Conservation (phyloP, 2,329 filamentous ascomycete genomes). For the Ophiostoma sp. region DNA sequence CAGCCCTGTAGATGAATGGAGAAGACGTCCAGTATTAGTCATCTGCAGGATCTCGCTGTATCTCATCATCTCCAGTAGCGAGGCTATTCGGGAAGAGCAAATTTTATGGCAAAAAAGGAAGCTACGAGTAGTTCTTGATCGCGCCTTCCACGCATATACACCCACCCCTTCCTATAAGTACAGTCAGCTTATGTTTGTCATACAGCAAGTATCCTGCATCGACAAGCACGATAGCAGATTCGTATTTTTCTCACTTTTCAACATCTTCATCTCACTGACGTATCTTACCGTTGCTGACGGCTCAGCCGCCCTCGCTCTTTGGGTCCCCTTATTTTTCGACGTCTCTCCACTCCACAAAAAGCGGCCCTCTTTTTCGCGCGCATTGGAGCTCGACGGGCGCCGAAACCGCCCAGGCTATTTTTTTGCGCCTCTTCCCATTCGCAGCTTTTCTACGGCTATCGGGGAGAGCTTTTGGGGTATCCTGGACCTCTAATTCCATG, state of each 20-base stretch:
- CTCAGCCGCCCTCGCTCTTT: not conserved
- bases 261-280: not conserved
- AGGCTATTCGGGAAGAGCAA: not conserved
- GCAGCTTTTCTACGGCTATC: not conserved
- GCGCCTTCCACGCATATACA: too few species aligned
- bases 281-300: not conserved
- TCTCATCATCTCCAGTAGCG: not conserved
- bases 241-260: not conserved
- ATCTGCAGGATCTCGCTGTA: not conserved
- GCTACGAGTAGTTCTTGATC: too few species aligned
- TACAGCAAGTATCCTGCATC: not conserved
- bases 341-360: slow-evolving; percentile 18
- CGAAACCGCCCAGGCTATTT: slow-evolving; percentile 18
- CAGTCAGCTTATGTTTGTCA: not conserved
- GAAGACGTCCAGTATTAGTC: not conserved
- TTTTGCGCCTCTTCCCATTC: slow-evolving; percentile 17
- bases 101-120: too few species aligned
- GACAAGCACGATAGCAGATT: not conserved
- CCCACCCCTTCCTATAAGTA: not conserved
- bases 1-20: not conserved
- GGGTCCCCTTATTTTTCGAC: not conserved
- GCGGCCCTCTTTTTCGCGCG: slow-evolving; percentile 9
- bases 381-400: slow-evolving; percentile 14
- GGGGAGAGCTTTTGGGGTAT: not conserved
- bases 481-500: not conserved